Evolutionary conservation across 2,329 filamentous ascomycete species (phyloP), one percentile per base, ranked within the genome.

Genomic region (Alternaria hordeiaustralica): DNA sequence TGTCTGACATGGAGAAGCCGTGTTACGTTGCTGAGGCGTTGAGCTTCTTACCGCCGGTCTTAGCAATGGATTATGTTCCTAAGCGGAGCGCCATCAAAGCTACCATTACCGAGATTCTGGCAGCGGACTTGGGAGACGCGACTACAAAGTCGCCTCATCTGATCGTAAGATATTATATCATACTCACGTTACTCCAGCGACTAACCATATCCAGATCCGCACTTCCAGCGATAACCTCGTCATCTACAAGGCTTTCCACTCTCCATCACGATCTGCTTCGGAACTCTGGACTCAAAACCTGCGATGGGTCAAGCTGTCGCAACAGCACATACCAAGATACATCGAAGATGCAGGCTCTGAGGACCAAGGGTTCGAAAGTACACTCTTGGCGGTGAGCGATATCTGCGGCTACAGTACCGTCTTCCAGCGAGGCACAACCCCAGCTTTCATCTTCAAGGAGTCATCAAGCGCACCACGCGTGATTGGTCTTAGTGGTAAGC

Each of bases 71-170:
- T 36, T 91, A 90, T 71, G 83, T 87, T 1, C 87, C 88, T 4
- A 88, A 92, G 69, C 88, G 93, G 72, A 89, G 90, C 50, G 89
- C 89, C 21, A 87, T 87, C 8, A 91, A 90, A 71, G 94, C 96
- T 71, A 86, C 84, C 0, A 79, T 99, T 8, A 88, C 89, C 0
- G 95, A 99, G 78, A 87, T 97, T 5, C 76, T 97, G 8, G 87
- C 97, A 6, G 90, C 94, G 33, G 91, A 98, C 68, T 86, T 99
- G 12, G 96, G 96, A 25, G 93, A 97, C 73, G 81, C 85, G 5
- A 88, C 88, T 10, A 85, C 86, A 21, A 89, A 87, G 64, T 88
- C 87, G 3, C 93, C 95, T 7, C 93, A 97, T 77, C 84, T 99
- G 20, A 90, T 98, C 70, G 92, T 95, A 83, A 82, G 90, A 79